phyloP scores from a whole-genome alignment of 2,329 filamentous ascomycete species.

The Pseudopyricularia javanii region DNA sequence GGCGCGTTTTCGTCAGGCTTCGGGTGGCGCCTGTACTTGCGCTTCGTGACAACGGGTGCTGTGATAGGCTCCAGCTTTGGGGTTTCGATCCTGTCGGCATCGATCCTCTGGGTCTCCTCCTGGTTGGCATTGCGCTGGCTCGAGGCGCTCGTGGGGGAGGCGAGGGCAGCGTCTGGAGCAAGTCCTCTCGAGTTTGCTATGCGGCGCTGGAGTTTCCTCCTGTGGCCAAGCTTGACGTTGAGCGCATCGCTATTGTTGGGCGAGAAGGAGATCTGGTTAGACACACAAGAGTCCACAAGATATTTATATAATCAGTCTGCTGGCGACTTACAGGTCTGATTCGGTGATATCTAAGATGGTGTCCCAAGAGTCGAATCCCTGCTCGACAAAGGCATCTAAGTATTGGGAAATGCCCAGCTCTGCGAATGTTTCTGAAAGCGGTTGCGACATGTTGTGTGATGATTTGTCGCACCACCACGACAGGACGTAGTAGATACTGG shows the following conservation, averaged over 20 bases:
- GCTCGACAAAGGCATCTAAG: slow-evolving; percentile 57
- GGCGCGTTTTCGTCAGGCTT: slow-evolving; percentile 70
- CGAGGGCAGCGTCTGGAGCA: slow-evolving; percentile 38
- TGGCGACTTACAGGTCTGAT: slow-evolving; percentile 68
- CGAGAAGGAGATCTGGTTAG: slow-evolving; percentile 6
- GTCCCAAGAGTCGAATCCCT: slow-evolving; percentile 79
- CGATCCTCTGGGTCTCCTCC: slow-evolving; percentile 39
- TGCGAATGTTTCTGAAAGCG: slow-evolving; percentile 53
- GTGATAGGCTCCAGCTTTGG: slow-evolving; percentile 29
- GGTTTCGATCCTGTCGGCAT: slow-evolving; percentile 37
- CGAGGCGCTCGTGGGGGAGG: slow-evolving; percentile 28
- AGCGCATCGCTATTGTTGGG: slow-evolving; percentile 50
- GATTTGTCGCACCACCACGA: slow-evolving; percentile 3
- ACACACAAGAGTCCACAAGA: no score
- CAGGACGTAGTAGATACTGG: neutral
- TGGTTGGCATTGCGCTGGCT: slow-evolving; percentile 20
- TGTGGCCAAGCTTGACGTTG: slow-evolving; percentile 68
- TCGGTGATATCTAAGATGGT: slow-evolving; percentile 76
- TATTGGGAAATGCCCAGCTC: slow-evolving; percentile 73
- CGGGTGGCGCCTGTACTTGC: slow-evolving; percentile 68
- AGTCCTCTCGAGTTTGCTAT: slow-evolving; percentile 64
- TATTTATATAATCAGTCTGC: no score
- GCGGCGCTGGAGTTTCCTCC: slow-evolving; percentile 74
- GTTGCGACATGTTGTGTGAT: slow-evolving; percentile 39
- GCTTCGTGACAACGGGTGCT: slow-evolving; percentile 39